Percentiles rank a stretch among this genome's conserved stretches.
These are phyloP conservation scores for Fusarium goolgardi DNA, from an alignment of 2,329 filamentous ascomycete species.

Conservation along the genomic window DNA sequence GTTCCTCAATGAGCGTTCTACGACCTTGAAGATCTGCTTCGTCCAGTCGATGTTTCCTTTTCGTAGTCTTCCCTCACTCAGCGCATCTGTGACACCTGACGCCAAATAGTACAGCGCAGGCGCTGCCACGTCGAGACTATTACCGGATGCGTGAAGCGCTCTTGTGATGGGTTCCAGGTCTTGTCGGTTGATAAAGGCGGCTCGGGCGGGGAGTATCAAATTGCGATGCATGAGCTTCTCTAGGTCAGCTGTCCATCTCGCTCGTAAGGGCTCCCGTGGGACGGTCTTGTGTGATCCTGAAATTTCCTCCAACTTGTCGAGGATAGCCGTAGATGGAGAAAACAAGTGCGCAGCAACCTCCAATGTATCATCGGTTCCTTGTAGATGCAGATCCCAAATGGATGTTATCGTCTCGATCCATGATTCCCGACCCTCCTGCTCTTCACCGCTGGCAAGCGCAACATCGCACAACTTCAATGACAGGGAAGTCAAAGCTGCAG, in stretches of 20 bases:
- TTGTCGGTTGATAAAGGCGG: constrained; percentile 58
- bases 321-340: constrained; percentile 51
- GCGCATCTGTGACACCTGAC: constrained; percentile 43
- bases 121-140: constrained; percentile 52
- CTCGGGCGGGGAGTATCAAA: constrained; percentile 64
- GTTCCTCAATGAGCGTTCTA: constrained; percentile 47
- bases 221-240: constrained; percentile 62
- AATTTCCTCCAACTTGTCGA: constrained; percentile 56
- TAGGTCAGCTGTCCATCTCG: constrained; percentile 60
- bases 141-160: constrained; percentile 55
- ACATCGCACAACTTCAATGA: constrained; percentile 60
- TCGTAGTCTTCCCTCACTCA: constrained; percentile 47
- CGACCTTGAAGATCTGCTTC: constrained; percentile 51
- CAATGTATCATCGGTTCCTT: constrained; percentile 58
- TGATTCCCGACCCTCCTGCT: constrained; percentile 54
- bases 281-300: constrained; percentile 27
- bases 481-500: constrained; percentile 58
- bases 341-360: constrained; percentile 64
- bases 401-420: constrained; percentile 62
- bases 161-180: constrained; percentile 56
- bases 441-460: constrained; percentile 50
- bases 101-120: constrained; percentile 61
- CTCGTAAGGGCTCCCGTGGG: constrained; percentile 34
- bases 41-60: constrained; percentile 55
- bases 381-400: constrained; percentile 67